Conservation (phyloP, 495 filamentous ascomycete species). For the Oleoguttula mirabilis region DNA sequence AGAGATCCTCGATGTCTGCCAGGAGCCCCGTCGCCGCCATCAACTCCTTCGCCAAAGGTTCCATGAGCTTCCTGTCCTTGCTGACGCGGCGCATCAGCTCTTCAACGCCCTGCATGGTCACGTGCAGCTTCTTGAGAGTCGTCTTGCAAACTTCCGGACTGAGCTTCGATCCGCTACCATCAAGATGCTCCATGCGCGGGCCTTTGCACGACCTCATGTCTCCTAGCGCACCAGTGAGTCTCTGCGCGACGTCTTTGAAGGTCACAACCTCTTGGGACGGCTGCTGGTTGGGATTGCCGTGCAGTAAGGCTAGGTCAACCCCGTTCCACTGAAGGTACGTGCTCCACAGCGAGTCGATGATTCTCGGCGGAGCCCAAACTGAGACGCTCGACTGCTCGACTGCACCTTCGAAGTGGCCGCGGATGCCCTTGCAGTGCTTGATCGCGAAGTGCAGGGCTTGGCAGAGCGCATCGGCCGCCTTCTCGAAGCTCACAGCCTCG, state of each 20-base stretch:
- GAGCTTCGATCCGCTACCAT: constrained; percentile 58
- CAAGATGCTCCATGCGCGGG: constrained; percentile 60
- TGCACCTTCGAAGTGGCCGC: constrained; percentile 4
- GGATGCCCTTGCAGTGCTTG: constrained; percentile 4
- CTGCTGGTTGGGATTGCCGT: not conserved
- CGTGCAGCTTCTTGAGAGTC: constrained; percentile 2
- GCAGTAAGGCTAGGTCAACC: not conserved
- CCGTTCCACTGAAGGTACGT: constrained; percentile 7
- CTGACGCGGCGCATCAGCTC: constrained; percentile 5
- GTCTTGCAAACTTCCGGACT: constrained; percentile 1
- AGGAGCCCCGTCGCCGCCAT: not conserved
- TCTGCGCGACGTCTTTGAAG: not conserved
- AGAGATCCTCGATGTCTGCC: constrained; percentile 1
- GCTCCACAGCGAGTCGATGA: constrained; percentile 6
- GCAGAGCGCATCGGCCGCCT: constrained; percentile 2
- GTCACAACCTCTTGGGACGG: not conserved
- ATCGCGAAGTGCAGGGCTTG: constrained; percentile 1
- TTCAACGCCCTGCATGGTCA: constrained; percentile 4
- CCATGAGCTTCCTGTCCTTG: constrained; percentile 8
- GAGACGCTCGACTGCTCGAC: not conserved
- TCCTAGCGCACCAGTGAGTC: not conserved
- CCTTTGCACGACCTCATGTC: not conserved
- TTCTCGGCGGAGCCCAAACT: not conserved
- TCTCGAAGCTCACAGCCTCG: constrained; percentile 1
- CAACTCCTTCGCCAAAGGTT: constrained; percentile 8